Percentiles rank a stretch among this genome's conserved stretches.
Evolutionary conservation across 371 early-diverging fungal species (phyloP).

Genomic region (Syncephalastrum racemosum): DNA sequence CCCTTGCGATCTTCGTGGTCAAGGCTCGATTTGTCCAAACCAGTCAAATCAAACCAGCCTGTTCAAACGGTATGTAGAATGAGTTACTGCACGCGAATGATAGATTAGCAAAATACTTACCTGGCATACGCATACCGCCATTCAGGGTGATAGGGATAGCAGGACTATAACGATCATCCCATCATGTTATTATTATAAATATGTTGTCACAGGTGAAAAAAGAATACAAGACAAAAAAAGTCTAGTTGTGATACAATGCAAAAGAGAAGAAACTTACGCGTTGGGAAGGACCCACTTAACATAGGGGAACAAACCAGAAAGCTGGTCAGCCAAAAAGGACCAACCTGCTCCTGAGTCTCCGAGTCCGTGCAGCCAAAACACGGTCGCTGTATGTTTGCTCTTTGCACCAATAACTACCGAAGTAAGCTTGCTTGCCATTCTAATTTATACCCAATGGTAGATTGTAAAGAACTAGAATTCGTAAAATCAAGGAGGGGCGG

Average conservation of each 20-base stretch:
- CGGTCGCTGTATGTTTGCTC: conserved; percentile 72
- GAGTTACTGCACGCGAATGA: too few relatives aligned
- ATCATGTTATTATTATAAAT: conserved; percentile 1
- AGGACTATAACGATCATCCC: conserved; percentile 46
- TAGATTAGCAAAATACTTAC: conserved; percentile 39
- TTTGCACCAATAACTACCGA: conserved; percentile 50
- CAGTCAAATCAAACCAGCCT: conserved; percentile 80
- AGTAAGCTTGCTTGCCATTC: conserved; percentile 24
- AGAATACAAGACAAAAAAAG: not conserved
- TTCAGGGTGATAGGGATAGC: conserved; percentile 82
- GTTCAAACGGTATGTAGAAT: not conserved
- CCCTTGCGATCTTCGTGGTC: conserved; percentile 78
- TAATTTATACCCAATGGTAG: too few relatives aligned
- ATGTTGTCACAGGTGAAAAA: not conserved
- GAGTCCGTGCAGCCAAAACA: conserved; percentile 77
- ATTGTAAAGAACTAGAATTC: too few relatives aligned
- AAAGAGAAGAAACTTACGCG: conserved; percentile 51
- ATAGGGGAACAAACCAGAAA: conserved; percentile 64
- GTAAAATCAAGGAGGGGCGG: too few relatives aligned
- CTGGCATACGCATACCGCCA: conserved; percentile 83
- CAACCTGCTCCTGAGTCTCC: conserved; percentile 75
- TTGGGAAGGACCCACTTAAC: conserved; percentile 86
- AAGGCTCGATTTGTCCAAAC: conserved; percentile 49
- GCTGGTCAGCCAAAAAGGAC: conserved; percentile 68
- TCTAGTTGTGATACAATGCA: too few relatives aligned